Conservation (phyloP, 176 grass and related monocot genomes). For the Cenchrus purpureus region DNA sequence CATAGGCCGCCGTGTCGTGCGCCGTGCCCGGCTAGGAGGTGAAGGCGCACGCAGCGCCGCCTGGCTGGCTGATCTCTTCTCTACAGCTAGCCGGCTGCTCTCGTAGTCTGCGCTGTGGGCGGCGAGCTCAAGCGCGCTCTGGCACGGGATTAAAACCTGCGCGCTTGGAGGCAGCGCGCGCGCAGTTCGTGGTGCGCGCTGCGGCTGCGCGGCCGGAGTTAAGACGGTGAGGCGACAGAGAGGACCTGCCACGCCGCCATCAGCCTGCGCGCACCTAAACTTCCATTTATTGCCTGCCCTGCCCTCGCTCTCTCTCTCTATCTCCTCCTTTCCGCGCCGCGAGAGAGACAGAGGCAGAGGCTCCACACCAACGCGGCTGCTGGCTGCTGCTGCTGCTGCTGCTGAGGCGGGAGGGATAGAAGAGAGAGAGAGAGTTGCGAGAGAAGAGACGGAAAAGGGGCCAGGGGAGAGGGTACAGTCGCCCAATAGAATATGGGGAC, state of each 20-base stretch:
- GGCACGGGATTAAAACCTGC: conserved; percentile 31
- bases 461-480: conserved; percentile 7
- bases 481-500: conserved; percentile 31
- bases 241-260: conserved; percentile 97
- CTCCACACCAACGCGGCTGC: conserved; percentile 19
- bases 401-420: background rate
- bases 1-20: conserved; percentile 55
- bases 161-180: background rate
- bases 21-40: conserved; percentile 28
- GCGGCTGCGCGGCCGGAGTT: conserved; percentile 31
- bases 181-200: conserved; percentile 6
- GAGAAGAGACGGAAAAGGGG: background rate
- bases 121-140: conserved; percentile 28
- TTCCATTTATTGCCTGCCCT: conserved; percentile 70
- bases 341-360: conserved; percentile 4
- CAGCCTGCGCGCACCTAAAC: conserved; percentile 70
- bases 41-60: background rate
- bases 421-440: background rate
- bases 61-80: background rate
- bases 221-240: conserved; percentile 78
- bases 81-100: background rate
- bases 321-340: background rate
- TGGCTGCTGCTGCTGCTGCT: background rate
- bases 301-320: background rate
- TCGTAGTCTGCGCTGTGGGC: conserved; percentile 16